Conservation (phyloP, 192 early-diverging fungal genomes). For the Backusella australiensis region DNA sequence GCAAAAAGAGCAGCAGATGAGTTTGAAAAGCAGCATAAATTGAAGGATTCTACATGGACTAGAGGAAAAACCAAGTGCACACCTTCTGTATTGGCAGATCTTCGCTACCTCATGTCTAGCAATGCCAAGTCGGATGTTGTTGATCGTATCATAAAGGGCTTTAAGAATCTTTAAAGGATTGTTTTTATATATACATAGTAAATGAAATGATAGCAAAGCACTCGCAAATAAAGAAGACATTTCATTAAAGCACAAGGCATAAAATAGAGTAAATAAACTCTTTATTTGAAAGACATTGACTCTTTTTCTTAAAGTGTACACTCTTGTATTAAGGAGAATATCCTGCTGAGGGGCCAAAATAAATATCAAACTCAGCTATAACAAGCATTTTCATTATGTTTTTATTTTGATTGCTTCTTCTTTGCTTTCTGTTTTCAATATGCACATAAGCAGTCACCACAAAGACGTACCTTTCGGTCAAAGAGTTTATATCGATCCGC, state of each 20-base stretch:
- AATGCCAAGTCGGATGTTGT: not conserved
- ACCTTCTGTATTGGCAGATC: constrained; percentile 1
- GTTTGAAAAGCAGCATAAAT: constrained; percentile 56
- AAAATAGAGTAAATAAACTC: no score
- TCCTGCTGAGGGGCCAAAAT: no score
- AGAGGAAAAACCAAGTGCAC: not conserved
- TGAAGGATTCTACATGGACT: constrained; percentile 1
- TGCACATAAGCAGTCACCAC: not conserved
- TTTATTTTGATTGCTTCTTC: not conserved
- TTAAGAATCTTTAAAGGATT: not conserved
- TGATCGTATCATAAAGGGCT: not conserved
- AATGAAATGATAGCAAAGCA: no score
- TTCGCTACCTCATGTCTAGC: not conserved
- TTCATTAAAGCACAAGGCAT: no score
- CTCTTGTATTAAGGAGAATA: no score
- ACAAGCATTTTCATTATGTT: no score
- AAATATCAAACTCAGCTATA: no score
- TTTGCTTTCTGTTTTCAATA: not conserved
- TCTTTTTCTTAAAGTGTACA: no score
- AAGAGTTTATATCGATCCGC: not conserved
- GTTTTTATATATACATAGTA: not conserved
- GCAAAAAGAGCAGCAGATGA: constrained; percentile 70
- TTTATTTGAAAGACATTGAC: no score
- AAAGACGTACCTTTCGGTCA: not conserved
- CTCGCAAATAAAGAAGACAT: not conserved